Conservation (phyloP, 345 rosid species). For the Brassica cretica region DNA sequence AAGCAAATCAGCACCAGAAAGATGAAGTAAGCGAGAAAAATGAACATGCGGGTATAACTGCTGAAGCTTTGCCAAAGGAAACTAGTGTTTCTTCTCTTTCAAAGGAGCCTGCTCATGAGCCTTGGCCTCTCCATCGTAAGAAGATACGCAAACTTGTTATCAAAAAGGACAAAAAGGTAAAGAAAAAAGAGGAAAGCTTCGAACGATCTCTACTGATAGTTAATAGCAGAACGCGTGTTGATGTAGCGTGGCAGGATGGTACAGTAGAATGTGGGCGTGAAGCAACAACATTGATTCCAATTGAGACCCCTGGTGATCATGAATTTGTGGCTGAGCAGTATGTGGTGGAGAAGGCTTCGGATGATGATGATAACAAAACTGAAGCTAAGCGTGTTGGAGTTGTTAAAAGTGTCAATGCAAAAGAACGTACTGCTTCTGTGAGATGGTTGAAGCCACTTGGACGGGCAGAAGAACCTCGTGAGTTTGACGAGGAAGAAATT, state of each 20-base stretch:
- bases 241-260: slow-evolving; percentile 95
- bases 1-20: slow-evolving; percentile 44
- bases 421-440: slow-evolving; percentile 85
- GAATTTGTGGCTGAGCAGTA: slow-evolving; percentile 91
- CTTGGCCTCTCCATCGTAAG: slow-evolving; percentile 86
- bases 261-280: slow-evolving; percentile 51
- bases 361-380: slow-evolving; percentile 68
- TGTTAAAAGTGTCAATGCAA: slow-evolving; percentile 84
- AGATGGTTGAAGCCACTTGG: slow-evolving; percentile 79
- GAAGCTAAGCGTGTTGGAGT: slow-evolving; percentile 83
- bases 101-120: slow-evolving; percentile 72
- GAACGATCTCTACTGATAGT: slow-evolving; percentile 78
- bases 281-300: slow-evolving; percentile 70
- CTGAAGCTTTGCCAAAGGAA: slow-evolving; percentile 41
- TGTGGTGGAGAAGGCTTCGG: slow-evolving; percentile 85
- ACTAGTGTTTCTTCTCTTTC: slow-evolving; percentile 49
- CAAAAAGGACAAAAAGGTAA: slow-evolving; percentile 74
- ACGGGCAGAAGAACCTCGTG: slow-evolving; percentile 78
- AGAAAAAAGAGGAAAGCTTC: slow-evolving; percentile 83
- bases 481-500: slow-evolving; percentile 83
- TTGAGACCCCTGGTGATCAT: slow-evolving; percentile 97
- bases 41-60: slow-evolving; percentile 45
- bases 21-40: slow-evolving; percentile 51
- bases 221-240: slow-evolving; percentile 67
- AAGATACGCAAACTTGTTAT: slow-evolving; percentile 82